phyloP scores from a whole-genome alignment of 805 yeast genomes.

The Metschnikowia arizonensis region DNA sequence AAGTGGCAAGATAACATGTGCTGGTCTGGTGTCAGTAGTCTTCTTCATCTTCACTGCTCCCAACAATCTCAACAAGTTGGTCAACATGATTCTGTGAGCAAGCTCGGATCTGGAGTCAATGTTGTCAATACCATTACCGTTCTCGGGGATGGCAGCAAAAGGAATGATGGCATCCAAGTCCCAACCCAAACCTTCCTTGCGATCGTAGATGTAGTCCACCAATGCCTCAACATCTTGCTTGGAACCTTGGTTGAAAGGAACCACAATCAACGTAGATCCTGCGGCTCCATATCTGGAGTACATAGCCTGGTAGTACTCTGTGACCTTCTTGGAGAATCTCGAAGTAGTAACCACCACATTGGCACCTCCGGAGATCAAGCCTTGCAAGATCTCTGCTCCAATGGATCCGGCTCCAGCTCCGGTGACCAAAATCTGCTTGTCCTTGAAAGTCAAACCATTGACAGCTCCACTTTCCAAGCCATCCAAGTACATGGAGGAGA shows the following conservation, averaged over 20 bases:
- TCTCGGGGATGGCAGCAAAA: slow-evolving; percentile 98
- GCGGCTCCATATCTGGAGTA: slow-evolving; percentile 90
- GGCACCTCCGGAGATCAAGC: slow-evolving; percentile 96
- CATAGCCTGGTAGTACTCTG: slow-evolving; percentile 92
- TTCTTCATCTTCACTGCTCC: slow-evolving; percentile 88
- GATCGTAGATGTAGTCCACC: slow-evolving; percentile 78
- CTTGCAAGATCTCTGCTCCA: slow-evolving; percentile 95
- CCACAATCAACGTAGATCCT: slow-evolving; percentile 90
- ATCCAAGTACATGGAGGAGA: slow-evolving; percentile 76
- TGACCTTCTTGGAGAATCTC: slow-evolving; percentile 86
- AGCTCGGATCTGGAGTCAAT: slow-evolving; percentile 94
- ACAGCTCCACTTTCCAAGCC: slow-evolving; percentile 92
- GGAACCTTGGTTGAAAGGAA: slow-evolving; percentile 98
- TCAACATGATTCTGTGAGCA: slow-evolving; percentile 98
- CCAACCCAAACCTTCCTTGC: slow-evolving; percentile 94
- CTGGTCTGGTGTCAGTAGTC: slow-evolving; percentile 90
- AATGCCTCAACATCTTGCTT: slow-evolving; percentile 87
- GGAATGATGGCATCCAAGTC: slow-evolving; percentile 95
- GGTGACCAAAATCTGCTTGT: slow-evolving; percentile 84
- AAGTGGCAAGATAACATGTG: slow-evolving; percentile 92
- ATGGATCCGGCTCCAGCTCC: slow-evolving; percentile 99
- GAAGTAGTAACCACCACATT: slow-evolving; percentile 95
- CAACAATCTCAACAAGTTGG: slow-evolving; percentile 86
- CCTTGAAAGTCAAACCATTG: slow-evolving; percentile 87
- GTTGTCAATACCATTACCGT: slow-evolving; percentile 90